Base-by-base conservation (phyloP, 2,329 filamentous ascomycete genomes). In the Pyrenophora seminiperda region DNA sequence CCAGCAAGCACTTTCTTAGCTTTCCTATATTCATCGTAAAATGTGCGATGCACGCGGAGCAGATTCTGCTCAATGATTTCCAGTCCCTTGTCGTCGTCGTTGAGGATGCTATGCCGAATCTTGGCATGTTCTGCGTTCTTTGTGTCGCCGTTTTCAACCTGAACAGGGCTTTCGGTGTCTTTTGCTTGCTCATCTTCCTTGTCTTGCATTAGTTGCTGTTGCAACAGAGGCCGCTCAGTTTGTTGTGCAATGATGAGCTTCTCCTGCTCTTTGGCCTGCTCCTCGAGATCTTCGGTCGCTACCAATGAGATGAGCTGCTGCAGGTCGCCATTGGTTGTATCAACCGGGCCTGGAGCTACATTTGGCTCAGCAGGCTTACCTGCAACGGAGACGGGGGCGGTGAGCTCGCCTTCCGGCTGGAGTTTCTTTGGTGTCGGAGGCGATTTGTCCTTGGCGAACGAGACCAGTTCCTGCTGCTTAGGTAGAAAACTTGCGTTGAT, bases 401-500 rank as follows among this genome's bases (percentile, higher is more conserved):
- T 42, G 11, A 59, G 39, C 41, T 61, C 64, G 22, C 48, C 43
- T 34, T 66, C 64, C 4, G 41, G 22, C 13, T 19, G 39, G 14
- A 45, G n/a, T 32, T 58, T 66, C 18, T 56, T 58, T 18, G 55
- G 56, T 1, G 39, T 37, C 5, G 59, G 51, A 14, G 56, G 39
- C n/a, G 50, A n/a, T 40, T 62, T 63, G 41, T 56, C 52, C 36
- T 62, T 66, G 14, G 54, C 32, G 24, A 65, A 56, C 4, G 63
- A 65, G 5, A 71, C 61, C 17, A 73, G 54, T 51, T 73, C 72
- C 38, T 71, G 66, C 44, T 83, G 85, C 73, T 96, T 96, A 0
- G 94, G 94, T 43, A 99, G 74, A 69, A 97, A 99, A 69, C 90
- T 96, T 10, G 93, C 95, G 77, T 99, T 99, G 79, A 99, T 99